Percentiles rank a stretch among this genome's conserved stretches.
Evolutionary conservation across 2,329 filamentous ascomycete genomes (phyloP).

Genomic region (Talaromyces marneffei): DNA sequence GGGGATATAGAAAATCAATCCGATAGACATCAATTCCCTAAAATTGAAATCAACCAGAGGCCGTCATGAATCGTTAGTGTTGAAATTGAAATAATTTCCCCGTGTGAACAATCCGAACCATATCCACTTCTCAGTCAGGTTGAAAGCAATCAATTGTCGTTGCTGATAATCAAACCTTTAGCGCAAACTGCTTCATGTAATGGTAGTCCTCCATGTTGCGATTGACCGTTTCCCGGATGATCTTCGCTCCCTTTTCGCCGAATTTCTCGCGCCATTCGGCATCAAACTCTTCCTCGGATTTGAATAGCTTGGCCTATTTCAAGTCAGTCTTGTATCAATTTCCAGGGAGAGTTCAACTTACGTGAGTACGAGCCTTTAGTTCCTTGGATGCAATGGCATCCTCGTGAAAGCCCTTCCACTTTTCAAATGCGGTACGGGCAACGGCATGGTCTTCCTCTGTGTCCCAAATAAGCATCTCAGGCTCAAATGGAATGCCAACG

Average conservation of each 20-base stretch:
- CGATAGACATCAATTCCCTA: background rate
- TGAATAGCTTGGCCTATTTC: conserved; percentile 27
- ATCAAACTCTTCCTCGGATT: conserved; percentile 52
- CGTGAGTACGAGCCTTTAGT: conserved; percentile 56
- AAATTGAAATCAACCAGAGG: background rate
- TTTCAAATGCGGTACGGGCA: conserved; percentile 76
- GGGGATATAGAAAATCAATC: background rate
- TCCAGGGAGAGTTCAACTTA: conserved; percentile 25
- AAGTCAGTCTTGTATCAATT: background rate
- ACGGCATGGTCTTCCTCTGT: conserved; percentile 63
- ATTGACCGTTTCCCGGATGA: conserved; percentile 55
- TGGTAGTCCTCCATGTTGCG: conserved; percentile 56
- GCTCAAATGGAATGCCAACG: conserved; percentile 69
- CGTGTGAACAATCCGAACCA: background rate
- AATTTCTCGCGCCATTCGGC: conserved; percentile 57
- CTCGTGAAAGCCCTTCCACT: conserved; percentile 96
- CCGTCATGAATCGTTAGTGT: background rate
- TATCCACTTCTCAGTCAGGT: background rate
- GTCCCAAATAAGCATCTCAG: conserved; percentile 79
- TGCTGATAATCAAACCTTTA: conserved; percentile 41
- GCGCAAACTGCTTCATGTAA: conserved; percentile 60
- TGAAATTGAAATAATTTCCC: background rate
- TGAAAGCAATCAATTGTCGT: too few relatives aligned
- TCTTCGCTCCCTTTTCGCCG: conserved; percentile 53
- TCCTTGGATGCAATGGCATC: conserved; percentile 81